Conservation (phyloP, 139 green algal genomes). For the Eudorina sp. region DNA sequence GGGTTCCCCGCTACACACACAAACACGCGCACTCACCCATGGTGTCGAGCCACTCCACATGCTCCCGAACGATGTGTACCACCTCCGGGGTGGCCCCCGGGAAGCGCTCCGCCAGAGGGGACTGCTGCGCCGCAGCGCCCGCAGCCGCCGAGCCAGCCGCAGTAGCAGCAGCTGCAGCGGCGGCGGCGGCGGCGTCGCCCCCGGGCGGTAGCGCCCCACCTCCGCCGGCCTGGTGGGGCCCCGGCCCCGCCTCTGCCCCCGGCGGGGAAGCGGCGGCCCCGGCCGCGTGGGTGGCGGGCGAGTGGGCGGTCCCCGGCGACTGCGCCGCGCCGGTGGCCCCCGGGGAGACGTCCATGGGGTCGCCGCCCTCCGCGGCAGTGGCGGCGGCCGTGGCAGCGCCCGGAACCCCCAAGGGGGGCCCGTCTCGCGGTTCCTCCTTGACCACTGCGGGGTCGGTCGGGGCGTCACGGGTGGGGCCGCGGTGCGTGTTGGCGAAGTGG, state of each 20-base stretch:
- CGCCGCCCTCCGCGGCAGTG: no score
- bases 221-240: no score
- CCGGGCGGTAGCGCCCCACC: no score
- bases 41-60: slow-evolving; percentile 76
- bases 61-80: slow-evolving; percentile 67
- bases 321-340: neutral
- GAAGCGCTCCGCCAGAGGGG: neutral
- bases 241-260: no score
- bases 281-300: neutral
- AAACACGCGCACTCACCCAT: slow-evolving; percentile 41
- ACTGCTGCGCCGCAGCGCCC: neutral
- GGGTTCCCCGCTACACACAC: no score
- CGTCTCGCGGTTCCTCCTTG: slow-evolving; percentile 23
- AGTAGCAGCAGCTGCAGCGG: neutral
- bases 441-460: no score
- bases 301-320: neutral
- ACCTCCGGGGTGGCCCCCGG: slow-evolving; percentile 7
- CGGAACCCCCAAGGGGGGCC: neutral
- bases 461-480: no score
- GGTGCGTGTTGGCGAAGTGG: no score
- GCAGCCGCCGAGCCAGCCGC: neutral
- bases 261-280: no score
- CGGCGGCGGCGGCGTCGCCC: neutral
- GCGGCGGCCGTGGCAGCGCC: neutral
- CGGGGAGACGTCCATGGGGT: slow-evolving; percentile 1